Conservation (phyloP, 1,139 yeast genomes). For the Candida sp. region DNA sequence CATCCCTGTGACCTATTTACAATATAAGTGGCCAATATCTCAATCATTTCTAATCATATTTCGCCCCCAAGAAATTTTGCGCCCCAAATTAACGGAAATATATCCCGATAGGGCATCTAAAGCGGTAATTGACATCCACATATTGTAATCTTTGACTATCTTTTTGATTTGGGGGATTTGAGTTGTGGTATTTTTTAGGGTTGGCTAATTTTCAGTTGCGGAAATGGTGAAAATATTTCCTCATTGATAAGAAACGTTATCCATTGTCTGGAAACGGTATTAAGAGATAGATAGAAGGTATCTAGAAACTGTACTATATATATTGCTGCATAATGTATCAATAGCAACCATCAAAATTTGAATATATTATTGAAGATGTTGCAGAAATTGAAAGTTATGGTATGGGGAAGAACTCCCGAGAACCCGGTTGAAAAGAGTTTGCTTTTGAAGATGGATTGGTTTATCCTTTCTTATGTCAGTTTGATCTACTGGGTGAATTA, state of each 20-base stretch:
- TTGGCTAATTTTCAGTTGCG: background rate
- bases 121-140: too few relatives aligned
- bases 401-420: constrained; percentile 40
- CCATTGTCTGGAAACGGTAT: background rate
- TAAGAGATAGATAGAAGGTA: background rate
- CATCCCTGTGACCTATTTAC: background rate
- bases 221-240: background rate
- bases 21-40: background rate
- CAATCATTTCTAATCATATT: background rate
- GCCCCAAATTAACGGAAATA: too few relatives aligned
- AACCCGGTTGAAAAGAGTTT: constrained; percentile 38
- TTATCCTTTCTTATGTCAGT: constrained; percentile 54
- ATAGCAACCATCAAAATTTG: background rate
- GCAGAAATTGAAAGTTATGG: background rate
- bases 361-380: background rate
- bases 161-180: too few relatives aligned
- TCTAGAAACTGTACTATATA: background rate
- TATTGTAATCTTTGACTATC: too few relatives aligned
- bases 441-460: constrained; percentile 50
- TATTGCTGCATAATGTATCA: background rate
- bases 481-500: constrained; percentile 51
- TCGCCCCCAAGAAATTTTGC: background rate
- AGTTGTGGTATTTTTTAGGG: background rate
- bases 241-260: background rate
- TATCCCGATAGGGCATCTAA: too few relatives aligned